Evolutionary conservation across 2,329 filamentous ascomycete genomes (phyloP), one percentile per base, ranked within the genome.

Genomic region (Elsinoe australis): DNA sequence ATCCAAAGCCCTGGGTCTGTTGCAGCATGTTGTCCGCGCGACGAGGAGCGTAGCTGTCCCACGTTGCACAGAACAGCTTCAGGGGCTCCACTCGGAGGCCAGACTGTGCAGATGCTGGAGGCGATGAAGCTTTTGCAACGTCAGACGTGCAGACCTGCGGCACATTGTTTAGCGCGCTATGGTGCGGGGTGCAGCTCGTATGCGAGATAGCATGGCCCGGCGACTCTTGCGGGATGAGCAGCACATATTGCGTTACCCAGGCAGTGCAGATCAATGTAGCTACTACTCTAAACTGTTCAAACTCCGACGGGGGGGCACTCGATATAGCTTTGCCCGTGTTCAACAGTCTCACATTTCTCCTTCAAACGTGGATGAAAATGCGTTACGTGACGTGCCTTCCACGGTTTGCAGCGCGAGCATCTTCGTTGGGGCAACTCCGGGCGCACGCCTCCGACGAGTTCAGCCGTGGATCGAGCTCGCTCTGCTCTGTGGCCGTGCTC

Each of bases 81-180:
- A 44, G 39, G 26, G 39, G 39, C 26, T 10, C 39, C 24, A 29
- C 24, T 44, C 7, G 36, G 17, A 21, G 36, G 21, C 36, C 36
- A 21, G 36, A 21, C 19, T 22, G 22, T 21, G 9, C 3, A 15
- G 21, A 21, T 26, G 36, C 17, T 41, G 10, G 3, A 18, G 36
- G 28, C 21, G 28, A 44, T 32, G 39, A 32, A 44, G 39, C 39
- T 44, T 18, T 29, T 44, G 5, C 24, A 44, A 44, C 39, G 39
- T 44, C 39, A 44, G n/a, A n/a, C n/a, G n/a, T n/a, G n/a, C n/a
- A n/a, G n/a, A n/a, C n/a, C n/a, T n/a, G 26, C 39, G 24, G 26
- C 39, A 44, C 15, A 26, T 17, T 12, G 9, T 15, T 12, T 14
- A 19, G 18, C 7, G 24, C 17, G 35, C 35, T 39, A 24, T 17